Evolutionary conservation across 2,329 filamentous ascomycete genomes (phyloP).

Genomic region (Aspergillus neoniger): DNA sequence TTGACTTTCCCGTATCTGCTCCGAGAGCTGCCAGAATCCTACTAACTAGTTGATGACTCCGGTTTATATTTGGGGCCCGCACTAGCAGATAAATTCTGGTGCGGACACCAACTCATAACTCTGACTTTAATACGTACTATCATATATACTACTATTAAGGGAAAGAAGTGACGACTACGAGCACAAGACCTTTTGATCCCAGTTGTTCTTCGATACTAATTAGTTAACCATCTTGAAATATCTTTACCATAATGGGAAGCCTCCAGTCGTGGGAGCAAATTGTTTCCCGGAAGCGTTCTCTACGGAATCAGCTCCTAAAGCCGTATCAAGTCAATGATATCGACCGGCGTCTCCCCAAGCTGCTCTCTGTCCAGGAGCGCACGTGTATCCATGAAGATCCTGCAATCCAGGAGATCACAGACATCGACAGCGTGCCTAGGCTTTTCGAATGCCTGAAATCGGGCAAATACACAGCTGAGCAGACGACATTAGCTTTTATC

Average conservation of each 20-base stretch:
- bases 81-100: too few species aligned
- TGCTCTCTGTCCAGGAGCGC: constrained; percentile 27
- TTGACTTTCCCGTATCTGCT: too few species aligned
- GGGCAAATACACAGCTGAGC: constrained; percentile 31
- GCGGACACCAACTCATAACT: too few species aligned
- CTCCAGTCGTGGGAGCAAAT: constrained; percentile 33
- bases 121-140: too few species aligned
- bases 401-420: constrained; percentile 31
- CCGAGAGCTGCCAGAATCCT: too few species aligned
- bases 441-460: constrained; percentile 25
- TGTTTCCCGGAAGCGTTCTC: constrained; percentile 30
- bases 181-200: too few species aligned
- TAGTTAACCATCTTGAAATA: not conserved
- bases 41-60: too few species aligned
- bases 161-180: too few species aligned
- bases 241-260: constrained; percentile 21
- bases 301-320: constrained; percentile 30
- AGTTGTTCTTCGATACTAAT: not conserved
- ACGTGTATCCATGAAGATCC: constrained; percentile 27
- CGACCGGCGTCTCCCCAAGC: constrained; percentile 25
- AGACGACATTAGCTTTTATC: constrained; percentile 35
- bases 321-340: constrained; percentile 32
- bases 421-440: constrained; percentile 30
- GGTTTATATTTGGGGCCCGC: too few species aligned
- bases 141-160: too few species aligned